Conservation (phyloP, 495 filamentous ascomycete genomes). For the Chaetomidium leptoderma region DNA sequence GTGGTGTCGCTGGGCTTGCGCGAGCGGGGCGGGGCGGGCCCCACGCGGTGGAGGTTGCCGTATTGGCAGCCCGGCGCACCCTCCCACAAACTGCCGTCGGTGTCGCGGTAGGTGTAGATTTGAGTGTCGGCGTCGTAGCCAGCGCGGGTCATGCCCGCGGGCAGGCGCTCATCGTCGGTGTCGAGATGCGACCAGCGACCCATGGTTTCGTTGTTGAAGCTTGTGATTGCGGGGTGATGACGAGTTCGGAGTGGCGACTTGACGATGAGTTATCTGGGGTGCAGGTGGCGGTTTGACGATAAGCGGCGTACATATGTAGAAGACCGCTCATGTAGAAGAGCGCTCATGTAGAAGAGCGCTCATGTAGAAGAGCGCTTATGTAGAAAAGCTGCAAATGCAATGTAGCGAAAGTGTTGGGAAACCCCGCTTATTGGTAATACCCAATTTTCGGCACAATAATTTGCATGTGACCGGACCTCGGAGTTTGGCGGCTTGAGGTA, state of each 20-base stretch:
- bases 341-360: too few relatives aligned
- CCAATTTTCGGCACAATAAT: too few relatives aligned
- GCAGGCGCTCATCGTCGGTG: conserved; percentile 49
- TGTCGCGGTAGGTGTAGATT: conserved; percentile 46
- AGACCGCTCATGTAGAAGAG: too few relatives aligned
- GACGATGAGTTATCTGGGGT: neutral
- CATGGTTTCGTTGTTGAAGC: conserved; percentile 25
- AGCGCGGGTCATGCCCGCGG: conserved; percentile 48
- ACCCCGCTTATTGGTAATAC: too few relatives aligned
- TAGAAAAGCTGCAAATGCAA: too few relatives aligned
- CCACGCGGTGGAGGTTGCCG: conserved; percentile 39
- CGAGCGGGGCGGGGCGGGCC: conserved; percentile 14
- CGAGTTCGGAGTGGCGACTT: neutral
- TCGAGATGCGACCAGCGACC: conserved; percentile 43
- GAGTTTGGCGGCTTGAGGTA: too few relatives aligned
- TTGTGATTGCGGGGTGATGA: neutral
- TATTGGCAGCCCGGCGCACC: conserved; percentile 43
- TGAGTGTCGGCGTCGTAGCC: conserved; percentile 53
- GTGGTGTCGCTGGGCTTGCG: neutral
- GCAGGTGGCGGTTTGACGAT: neutral
- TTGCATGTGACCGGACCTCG: too few relatives aligned
- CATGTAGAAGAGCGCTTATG: too few relatives aligned
- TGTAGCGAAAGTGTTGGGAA: too few relatives aligned
- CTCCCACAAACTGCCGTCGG: conserved; percentile 41
- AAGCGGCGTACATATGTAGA: too few relatives aligned